These are phyloP conservation scores for Nakazawaea ambrosiae DNA, from an alignment of 805 yeast species.

Conservation along the genomic window DNA sequence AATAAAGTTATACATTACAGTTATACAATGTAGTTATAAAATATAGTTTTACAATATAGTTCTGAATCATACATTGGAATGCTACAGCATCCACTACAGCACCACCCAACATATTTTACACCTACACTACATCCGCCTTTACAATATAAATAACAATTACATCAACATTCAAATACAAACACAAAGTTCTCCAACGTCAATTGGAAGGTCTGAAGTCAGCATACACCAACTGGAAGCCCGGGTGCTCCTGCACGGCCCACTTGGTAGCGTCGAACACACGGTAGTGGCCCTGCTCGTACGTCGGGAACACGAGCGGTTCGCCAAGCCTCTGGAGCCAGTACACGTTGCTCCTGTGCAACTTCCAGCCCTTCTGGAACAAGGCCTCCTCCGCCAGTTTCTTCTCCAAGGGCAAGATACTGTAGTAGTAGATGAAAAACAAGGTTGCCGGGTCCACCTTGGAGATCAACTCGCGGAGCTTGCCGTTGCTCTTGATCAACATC, in stretches of 20 bases:
- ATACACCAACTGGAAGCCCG: conserved; percentile 10
- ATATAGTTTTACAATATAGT: too few relatives aligned
- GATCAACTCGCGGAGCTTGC: conserved; percentile 7
- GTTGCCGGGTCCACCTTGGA: conserved; percentile 8
- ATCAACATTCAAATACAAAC: too few relatives aligned
- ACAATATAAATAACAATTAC: too few relatives aligned
- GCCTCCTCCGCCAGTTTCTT: conserved; percentile 5
- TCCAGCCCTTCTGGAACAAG: conserved; percentile 10
- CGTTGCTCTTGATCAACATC: conserved; percentile 6
- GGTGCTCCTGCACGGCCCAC: conserved; percentile 11
- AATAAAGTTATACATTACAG: too few relatives aligned
- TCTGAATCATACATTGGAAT: too few relatives aligned
- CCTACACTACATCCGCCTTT: too few relatives aligned
- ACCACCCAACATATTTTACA: too few relatives aligned
- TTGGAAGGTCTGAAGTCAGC: conserved; percentile 8
- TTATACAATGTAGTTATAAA: too few relatives aligned
- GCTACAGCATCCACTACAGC: too few relatives aligned
- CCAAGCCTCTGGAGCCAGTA: conserved; percentile 10
- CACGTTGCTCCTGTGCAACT: conserved; percentile 9
- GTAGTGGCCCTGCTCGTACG: conserved; percentile 9
- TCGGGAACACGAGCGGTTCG: conserved; percentile 9
- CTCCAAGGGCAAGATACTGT: conserved; percentile 7
- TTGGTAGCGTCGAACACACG: conserved; percentile 10
- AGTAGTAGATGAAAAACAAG: conserved; percentile 9
- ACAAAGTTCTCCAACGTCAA: too few relatives aligned